Conservation (phyloP, 1,284 basidiomycete species). For the Boletus smithii region DNA sequence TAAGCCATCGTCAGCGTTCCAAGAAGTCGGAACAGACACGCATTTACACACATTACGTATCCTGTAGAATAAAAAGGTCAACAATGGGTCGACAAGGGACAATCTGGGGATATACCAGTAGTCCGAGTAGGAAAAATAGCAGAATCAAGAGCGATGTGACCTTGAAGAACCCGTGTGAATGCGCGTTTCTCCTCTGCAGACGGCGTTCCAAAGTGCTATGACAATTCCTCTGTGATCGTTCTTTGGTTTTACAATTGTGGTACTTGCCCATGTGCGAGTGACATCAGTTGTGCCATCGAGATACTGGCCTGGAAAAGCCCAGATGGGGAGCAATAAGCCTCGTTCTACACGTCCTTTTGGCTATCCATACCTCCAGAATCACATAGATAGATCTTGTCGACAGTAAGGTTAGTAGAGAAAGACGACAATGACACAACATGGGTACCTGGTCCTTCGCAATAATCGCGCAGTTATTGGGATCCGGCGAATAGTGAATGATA, state of each 20-base stretch:
- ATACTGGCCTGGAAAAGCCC: slow-evolving; percentile 64
- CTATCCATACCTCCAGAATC: slow-evolving; percentile 76
- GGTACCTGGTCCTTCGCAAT: slow-evolving; percentile 72
- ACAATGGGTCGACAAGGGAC: neutral
- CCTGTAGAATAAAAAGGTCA: slow-evolving; percentile 36
- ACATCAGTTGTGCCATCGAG: slow-evolving; percentile 94
- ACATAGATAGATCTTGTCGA: slow-evolving; percentile 79
- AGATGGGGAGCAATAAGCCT: neutral
- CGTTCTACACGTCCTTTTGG: neutral
- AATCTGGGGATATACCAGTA: slow-evolving; percentile 51
- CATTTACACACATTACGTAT: slow-evolving; percentile 49
- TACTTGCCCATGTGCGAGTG: slow-evolving; percentile 80
- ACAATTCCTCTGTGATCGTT: slow-evolving; percentile 2
- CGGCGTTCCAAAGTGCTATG: slow-evolving; percentile 86
- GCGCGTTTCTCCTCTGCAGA: slow-evolving; percentile 80
- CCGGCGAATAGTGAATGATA: slow-evolving; percentile 92
- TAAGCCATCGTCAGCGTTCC: slow-evolving; percentile 30
- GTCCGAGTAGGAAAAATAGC: slow-evolving; percentile 87
- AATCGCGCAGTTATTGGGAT: slow-evolving; percentile 68
- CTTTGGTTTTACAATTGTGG: neutral
- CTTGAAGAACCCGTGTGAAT: slow-evolving; percentile 93
- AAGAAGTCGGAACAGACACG: neutral
- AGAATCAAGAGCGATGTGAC: slow-evolving; percentile 89
- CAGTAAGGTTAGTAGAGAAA: slow-evolving; percentile 5
- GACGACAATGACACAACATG: neutral